Percentiles rank a stretch among this genome's conserved stretches.
Evolutionary conservation across 805 yeast species (phyloP).

Genomic region (Brettanomyces nanus): DNA sequence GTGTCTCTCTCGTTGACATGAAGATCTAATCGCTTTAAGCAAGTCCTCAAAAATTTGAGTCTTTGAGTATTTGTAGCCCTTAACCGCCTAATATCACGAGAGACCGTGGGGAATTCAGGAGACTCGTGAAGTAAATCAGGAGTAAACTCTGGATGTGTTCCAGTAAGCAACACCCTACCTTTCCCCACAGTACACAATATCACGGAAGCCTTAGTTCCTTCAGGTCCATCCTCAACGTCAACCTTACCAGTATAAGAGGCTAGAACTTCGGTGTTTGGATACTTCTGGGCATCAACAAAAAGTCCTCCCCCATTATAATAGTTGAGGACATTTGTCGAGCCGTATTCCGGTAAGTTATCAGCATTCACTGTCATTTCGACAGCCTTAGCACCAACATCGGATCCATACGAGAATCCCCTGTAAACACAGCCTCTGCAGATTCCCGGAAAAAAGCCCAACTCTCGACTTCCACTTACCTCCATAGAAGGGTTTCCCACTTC

Average conservation of each 20-base stretch:
- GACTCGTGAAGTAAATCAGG: constrained; percentile 39
- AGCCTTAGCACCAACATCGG: constrained; percentile 70
- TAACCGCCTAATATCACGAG: constrained; percentile 33
- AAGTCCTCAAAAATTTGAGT: constrained; percentile 44
- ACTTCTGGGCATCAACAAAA: constrained; percentile 66
- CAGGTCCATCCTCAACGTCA: constrained; percentile 35
- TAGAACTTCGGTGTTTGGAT: constrained; percentile 56
- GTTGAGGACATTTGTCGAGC: constrained; percentile 18
- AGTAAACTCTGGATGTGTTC: constrained; percentile 85
- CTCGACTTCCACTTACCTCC: constrained; percentile 85
- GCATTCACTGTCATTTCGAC: constrained; percentile 35
- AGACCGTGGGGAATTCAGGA: constrained; percentile 16
- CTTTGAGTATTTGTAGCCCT: constrained; percentile 39
- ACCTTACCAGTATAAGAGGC: constrained; percentile 56
- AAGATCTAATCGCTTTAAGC: constrained; percentile 56
- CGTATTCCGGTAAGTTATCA: constrained; percentile 7
- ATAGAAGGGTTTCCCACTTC: constrained; percentile 61
- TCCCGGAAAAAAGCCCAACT: constrained; percentile 77
- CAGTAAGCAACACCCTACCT: constrained; percentile 72
- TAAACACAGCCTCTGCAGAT: constrained; percentile 73
- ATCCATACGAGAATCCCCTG: constrained; percentile 70
- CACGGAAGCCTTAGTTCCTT: constrained; percentile 53
- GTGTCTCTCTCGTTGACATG: constrained; percentile 49
- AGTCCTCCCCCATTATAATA: constrained; percentile 90
- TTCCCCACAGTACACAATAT: constrained; percentile 59